Conservation (phyloP, 2,329 filamentous ascomycete species). For the Stagonosporopsis chrysanthemi region DNA sequence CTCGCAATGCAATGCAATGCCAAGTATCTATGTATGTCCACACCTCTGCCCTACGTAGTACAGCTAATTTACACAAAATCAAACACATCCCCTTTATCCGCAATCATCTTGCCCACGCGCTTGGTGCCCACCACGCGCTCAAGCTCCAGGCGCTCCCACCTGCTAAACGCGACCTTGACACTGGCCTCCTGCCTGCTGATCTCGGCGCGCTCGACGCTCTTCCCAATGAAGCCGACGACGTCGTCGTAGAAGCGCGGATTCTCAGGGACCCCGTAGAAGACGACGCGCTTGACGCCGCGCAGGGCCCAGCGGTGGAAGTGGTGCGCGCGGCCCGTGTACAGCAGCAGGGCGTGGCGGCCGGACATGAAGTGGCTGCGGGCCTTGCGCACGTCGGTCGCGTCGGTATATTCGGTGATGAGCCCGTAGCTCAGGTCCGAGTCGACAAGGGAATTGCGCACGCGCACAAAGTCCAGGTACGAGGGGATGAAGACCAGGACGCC, state of each 20-base stretch:
- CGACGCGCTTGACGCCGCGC: constrained; percentile 79
- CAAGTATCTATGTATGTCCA: too few species aligned
- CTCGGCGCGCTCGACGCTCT: constrained; percentile 63
- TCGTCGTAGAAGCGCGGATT: constrained; percentile 84
- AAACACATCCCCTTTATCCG: constrained; percentile 86
- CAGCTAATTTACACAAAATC: constrained; percentile 90
- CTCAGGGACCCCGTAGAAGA: constrained; percentile 90
- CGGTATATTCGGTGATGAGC: constrained; percentile 86
- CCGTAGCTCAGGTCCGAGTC: constrained; percentile 78
- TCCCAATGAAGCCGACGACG: constrained; percentile 71
- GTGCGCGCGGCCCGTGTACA: constrained; percentile 96
- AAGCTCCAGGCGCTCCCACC: constrained; percentile 86
- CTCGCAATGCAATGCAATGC: too few species aligned
- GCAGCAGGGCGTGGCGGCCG: constrained; percentile 80
- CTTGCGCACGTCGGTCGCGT: constrained; percentile 78
- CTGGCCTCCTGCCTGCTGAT: constrained; percentile 59
- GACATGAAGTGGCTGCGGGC: constrained; percentile 86
- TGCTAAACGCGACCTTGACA: constrained; percentile 74
- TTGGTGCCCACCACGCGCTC: constrained; percentile 86
- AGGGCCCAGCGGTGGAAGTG: constrained; percentile 92
- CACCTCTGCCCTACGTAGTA: too few species aligned
- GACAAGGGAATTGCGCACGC: constrained; percentile 90
- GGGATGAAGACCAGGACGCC: constrained; percentile 91
- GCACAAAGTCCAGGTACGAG: constrained; percentile 93
- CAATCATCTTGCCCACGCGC: constrained; percentile 83